phyloP scores from a whole-genome alignment of 495 filamentous ascomycete species.

The Xylaria sp. region DNA sequence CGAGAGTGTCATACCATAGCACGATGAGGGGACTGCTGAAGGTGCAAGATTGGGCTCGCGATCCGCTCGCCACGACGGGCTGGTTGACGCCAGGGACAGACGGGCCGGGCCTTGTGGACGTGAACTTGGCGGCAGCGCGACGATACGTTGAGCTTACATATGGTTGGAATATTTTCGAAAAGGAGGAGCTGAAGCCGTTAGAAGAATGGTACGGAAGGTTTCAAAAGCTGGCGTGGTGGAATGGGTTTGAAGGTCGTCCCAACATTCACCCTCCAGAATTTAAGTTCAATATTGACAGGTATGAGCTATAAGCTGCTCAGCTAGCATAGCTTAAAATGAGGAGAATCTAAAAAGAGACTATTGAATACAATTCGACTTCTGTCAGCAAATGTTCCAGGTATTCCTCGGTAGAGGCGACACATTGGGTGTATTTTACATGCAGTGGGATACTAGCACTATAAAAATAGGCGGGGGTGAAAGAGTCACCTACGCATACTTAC shows the following conservation, averaged over 20 bases:
- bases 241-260: constrained; percentile 12
- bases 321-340: not conserved
- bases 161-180: constrained; percentile 4
- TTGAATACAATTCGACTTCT: not conserved
- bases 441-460: too few relatives aligned
- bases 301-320: not conserved
- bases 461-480: too few relatives aligned
- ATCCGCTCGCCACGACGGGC: constrained; percentile 16
- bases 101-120: constrained; percentile 4
- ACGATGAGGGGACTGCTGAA: not conserved
- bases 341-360: not conserved
- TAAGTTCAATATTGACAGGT: not conserved
- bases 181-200: constrained; percentile 4
- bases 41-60: constrained; percentile 1
- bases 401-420: too few relatives aligned
- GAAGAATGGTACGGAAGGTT: constrained; percentile 15
- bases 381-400: not conserved
- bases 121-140: not conserved
- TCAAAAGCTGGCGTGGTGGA: constrained; percentile 14
- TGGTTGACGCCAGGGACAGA: constrained; percentile 8
- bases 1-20: constrained; percentile 5
- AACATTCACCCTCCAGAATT: not conserved
- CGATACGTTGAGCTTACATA: not conserved
- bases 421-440: too few relatives aligned
- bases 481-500: too few relatives aligned